Evolutionary conservation across 176 grass and related monocot genomes (phyloP).

Genomic region (Coix lacrymajobi): DNA sequence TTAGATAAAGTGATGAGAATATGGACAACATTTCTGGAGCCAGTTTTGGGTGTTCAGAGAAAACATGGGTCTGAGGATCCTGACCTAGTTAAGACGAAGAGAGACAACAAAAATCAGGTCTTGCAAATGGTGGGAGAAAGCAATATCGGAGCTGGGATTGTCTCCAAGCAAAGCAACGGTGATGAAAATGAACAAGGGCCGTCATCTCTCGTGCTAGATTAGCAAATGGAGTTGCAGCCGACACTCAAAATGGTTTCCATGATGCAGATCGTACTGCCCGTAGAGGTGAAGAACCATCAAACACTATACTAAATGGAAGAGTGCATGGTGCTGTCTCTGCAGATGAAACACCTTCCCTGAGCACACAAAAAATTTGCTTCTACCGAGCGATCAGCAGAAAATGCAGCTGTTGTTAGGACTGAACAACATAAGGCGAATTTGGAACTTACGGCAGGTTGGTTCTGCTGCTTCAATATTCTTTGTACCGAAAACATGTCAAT

Average conservation of each 20-base stretch:
- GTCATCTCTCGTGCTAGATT: slow-evolving; percentile 24
- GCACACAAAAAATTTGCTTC: slow-evolving; percentile 32
- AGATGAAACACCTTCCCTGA: slow-evolving; percentile 43
- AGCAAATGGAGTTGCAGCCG: slow-evolving; percentile 40
- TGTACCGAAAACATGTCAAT: neutral
- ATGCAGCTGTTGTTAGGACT: slow-evolving; percentile 24
- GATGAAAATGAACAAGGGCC: slow-evolving; percentile 49
- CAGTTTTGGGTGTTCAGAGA: slow-evolving; percentile 63
- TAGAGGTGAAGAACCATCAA: slow-evolving; percentile 39
- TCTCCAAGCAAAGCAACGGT: slow-evolving; percentile 41
- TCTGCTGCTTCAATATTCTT: neutral
- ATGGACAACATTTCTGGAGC: slow-evolving; percentile 88
- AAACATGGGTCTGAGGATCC: slow-evolving; percentile 43
- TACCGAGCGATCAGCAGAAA: slow-evolving; percentile 35
- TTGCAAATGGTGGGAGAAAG: slow-evolving; percentile 44
- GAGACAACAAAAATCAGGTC: slow-evolving; percentile 48
- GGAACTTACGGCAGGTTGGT: slow-evolving; percentile 46
- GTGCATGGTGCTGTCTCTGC: slow-evolving; percentile 28
- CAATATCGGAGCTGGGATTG: slow-evolving; percentile 34
- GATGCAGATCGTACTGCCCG: slow-evolving; percentile 33
- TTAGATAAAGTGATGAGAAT: slow-evolving; percentile 90
- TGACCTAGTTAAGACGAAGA: slow-evolving; percentile 58
- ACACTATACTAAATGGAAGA: slow-evolving; percentile 51
- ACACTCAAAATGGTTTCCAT: slow-evolving; percentile 61
- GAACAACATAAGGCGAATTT: slow-evolving; percentile 46